A percentile compares a stretch with the other conserved stretches of the same genome.
phyloP scores from a whole-genome alignment of 148 eudicot genomes.

The Diospyros lotus region DNA sequence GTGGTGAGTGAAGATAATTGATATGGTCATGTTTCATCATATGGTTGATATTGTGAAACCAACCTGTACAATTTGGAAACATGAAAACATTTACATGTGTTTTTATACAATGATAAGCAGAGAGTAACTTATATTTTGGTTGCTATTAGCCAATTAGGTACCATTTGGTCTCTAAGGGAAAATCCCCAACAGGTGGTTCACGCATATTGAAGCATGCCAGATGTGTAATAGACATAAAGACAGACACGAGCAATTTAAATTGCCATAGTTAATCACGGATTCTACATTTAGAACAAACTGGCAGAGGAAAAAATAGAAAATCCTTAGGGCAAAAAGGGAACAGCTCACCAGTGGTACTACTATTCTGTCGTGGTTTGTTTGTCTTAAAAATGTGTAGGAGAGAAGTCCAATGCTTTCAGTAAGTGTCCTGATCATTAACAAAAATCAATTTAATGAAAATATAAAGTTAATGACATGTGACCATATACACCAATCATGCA shows the following conservation, averaged over 20 bases:
- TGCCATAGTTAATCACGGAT: neutral
- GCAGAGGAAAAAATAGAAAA: neutral
- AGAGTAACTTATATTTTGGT: neutral
- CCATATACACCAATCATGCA: too few species aligned
- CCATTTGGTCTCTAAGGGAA: neutral
- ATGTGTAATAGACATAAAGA: neutral
- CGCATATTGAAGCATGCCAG: slow-evolving; percentile 1
- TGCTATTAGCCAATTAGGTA: neutral
- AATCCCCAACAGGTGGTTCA: neutral
- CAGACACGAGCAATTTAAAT: neutral
- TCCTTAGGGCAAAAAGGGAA: neutral
- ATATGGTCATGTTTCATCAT: too few species aligned
- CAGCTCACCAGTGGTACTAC: slow-evolving; percentile 92
- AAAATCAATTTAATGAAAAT: too few species aligned
- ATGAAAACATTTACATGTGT: too few species aligned
- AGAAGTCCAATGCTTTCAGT: slow-evolving; percentile 92
- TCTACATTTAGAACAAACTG: neutral
- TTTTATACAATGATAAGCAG: neutral
- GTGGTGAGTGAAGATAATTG: too few species aligned
- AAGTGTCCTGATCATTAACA: slow-evolving; percentile 42
- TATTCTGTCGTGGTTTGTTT: slow-evolving; percentile 72
- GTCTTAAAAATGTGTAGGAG: slow-evolving; percentile 76
- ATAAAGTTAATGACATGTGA: too few species aligned
- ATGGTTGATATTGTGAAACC: too few species aligned
- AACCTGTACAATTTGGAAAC: neutral